Conservation (phyloP, 352 stramenopile genomes). For the Phytophthora fragariaefolia region DNA sequence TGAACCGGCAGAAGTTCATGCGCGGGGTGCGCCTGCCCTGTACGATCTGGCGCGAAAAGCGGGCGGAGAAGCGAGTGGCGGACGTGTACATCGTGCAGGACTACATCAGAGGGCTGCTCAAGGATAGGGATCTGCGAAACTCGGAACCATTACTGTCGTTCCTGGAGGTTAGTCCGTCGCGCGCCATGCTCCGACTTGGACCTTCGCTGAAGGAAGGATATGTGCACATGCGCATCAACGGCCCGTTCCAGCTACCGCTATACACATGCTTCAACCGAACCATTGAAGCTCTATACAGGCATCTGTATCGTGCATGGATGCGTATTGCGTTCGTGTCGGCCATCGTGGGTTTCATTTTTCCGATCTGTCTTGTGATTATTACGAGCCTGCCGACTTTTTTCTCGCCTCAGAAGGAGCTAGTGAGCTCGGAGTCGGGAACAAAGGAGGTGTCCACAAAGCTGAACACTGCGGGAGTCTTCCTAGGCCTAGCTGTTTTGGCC, state of each 20-base stretch:
- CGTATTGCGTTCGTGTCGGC: constrained; percentile 83
- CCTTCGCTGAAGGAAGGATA: constrained; percentile 88
- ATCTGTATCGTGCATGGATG: constrained; percentile 89
- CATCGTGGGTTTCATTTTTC: constrained; percentile 86
- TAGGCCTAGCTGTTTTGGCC: constrained; percentile 56
- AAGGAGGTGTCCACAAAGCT: constrained; percentile 57
- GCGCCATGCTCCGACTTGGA: constrained; percentile 75
- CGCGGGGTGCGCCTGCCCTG: constrained; percentile 64
- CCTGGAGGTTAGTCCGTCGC: constrained; percentile 80
- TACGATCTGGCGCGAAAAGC: constrained; percentile 87
- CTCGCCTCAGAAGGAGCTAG: constrained; percentile 61
- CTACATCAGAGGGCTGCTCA: constrained; percentile 73
- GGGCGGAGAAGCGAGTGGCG: constrained; percentile 64
- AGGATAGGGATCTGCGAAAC: constrained; percentile 71
- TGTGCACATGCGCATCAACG: constrained; percentile 91
- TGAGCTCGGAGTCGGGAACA: constrained; percentile 45
- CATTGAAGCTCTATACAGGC: constrained; percentile 82
- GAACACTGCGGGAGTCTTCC: constrained; percentile 58
- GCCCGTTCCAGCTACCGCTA: constrained; percentile 83
- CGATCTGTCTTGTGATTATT: constrained; percentile 73
- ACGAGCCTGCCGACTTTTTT: constrained; percentile 77
- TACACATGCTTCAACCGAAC: constrained; percentile 88
- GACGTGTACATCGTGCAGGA: constrained; percentile 80
- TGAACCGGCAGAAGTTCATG: constrained; percentile 56
- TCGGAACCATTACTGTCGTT: constrained; percentile 83